phyloP scores from a whole-genome alignment of 2,329 filamentous ascomycete genomes.

The Diaporthe australafricana region DNA sequence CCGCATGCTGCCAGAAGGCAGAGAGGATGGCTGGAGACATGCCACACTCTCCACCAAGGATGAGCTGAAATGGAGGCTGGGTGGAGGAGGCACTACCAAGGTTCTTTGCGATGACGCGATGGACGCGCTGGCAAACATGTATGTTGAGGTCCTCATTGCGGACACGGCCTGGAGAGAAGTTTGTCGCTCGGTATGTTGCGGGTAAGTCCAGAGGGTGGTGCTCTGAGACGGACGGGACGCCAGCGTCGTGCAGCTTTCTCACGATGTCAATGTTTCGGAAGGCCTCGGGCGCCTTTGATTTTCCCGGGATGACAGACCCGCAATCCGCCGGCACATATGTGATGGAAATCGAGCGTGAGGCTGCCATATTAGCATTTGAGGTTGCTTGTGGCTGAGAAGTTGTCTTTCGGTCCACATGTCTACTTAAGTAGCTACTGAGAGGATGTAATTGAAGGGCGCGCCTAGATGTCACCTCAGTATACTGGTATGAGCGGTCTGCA shows the following conservation, averaged over 20 bases:
- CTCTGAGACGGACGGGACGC: not conserved
- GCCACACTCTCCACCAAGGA: constrained; percentile 7
- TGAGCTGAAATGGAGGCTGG: constrained; percentile 2
- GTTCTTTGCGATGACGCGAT: not conserved
- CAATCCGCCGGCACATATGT: constrained; percentile 9
- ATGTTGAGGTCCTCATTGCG: not conserved
- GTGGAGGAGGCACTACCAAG: not conserved
- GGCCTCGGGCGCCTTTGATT: not conserved
- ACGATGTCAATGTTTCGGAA: constrained; percentile 3
- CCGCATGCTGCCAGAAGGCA: constrained; percentile 3
- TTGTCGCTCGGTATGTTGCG: not conserved
- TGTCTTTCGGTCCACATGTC: too few relatives aligned
- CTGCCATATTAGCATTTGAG: not conserved
- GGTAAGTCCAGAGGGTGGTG: not conserved
- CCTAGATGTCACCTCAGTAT: too few relatives aligned
- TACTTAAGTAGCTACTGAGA: too few relatives aligned
- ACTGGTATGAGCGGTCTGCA: too few relatives aligned
- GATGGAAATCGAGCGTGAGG: not conserved
- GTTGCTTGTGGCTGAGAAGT: not conserved
- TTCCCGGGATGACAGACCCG: not conserved
- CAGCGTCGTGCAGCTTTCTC: not conserved
- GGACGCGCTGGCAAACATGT: not conserved
- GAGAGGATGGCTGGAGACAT: constrained; percentile 13
- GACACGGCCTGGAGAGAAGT: not conserved
- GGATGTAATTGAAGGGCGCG: too few relatives aligned